Evolutionary conservation across 176 grass and related monocot species (phyloP).

Genomic region (Carex littledalei): DNA sequence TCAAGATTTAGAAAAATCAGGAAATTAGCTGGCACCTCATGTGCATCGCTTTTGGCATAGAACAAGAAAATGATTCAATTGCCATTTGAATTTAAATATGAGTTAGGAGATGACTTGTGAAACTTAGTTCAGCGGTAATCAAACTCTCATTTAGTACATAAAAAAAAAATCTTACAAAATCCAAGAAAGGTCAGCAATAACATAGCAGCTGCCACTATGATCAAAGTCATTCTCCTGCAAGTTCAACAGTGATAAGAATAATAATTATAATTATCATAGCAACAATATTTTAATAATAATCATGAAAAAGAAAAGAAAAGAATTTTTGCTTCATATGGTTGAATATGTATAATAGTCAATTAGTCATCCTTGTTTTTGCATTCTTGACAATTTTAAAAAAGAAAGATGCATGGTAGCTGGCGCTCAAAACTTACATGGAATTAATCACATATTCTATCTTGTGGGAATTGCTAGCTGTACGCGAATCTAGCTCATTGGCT

Average conservation of each 20-base stretch:
- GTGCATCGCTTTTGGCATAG: not conserved
- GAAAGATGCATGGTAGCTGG: too few relatives aligned
- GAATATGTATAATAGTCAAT: not conserved
- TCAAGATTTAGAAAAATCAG: not conserved
- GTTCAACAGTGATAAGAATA: not conserved
- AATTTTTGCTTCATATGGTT: not conserved
- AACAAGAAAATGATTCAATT: not conserved
- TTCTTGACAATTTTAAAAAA: not conserved
- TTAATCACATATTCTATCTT: conserved; percentile 45
- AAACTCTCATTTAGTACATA: not conserved
- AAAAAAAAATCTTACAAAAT: conserved; percentile 44
- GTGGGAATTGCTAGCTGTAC: conserved; percentile 47
- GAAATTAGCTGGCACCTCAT: too few relatives aligned
- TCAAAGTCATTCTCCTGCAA: conserved; percentile 54
- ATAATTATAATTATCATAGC: not conserved
- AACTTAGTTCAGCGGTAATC: not conserved
- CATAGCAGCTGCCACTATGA: conserved; percentile 46
- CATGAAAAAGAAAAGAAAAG: not conserved
- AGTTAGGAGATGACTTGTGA: too few relatives aligned
- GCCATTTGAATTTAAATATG: not conserved
- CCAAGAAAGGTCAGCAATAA: conserved; percentile 49
- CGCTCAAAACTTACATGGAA: conserved; percentile 30
- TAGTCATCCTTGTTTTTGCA: not conserved
- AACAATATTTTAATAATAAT: not conserved
- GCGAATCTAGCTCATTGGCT: conserved; percentile 35